These are phyloP conservation scores for Cytauxzoon felis DNA, from an alignment of 169 alveolate genomes.

Conservation along the genomic window DNA sequence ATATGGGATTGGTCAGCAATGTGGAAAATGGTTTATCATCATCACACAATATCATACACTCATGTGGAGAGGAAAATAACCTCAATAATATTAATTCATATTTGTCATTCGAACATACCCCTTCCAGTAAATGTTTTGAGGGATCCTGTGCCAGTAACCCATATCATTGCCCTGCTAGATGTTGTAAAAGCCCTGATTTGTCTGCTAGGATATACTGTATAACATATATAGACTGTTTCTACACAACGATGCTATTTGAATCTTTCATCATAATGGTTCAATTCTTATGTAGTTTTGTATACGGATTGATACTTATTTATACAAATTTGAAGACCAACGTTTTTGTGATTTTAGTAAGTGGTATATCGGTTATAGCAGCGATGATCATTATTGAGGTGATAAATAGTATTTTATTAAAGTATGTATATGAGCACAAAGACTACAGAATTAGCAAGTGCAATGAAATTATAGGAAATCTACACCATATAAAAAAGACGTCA, in stretches of 20 bases:
- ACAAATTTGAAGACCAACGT: slow-evolving; percentile 1
- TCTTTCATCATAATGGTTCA: slow-evolving; percentile 14
- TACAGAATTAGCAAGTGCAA: slow-evolving; percentile 25
- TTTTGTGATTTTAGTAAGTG: slow-evolving; percentile 2
- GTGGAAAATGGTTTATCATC: too few relatives aligned
- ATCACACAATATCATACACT: too few relatives aligned
- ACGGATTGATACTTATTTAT: slow-evolving; percentile 20
- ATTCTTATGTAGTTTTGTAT: background rate
- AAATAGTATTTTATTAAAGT: slow-evolving; percentile 23
- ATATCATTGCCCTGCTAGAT: slow-evolving; percentile 35
- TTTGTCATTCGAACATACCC: slow-evolving; percentile 27
- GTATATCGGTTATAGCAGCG: background rate
- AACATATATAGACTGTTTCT: slow-evolving; percentile 25
- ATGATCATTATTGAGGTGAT: slow-evolving; percentile 27
- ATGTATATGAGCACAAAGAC: slow-evolving; percentile 32
- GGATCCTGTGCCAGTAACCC: slow-evolving; percentile 37
- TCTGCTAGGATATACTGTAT: slow-evolving; percentile 33
- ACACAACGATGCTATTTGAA: slow-evolving; percentile 25
- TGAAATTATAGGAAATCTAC: slow-evolving; percentile 19
- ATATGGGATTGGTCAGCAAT: too few relatives aligned
- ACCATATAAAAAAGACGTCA: slow-evolving; percentile 7
- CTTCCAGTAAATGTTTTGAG: slow-evolving; percentile 24
- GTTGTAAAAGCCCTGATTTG: slow-evolving; percentile 42
- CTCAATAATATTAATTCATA: background rate
- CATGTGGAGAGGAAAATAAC: background rate